Evolutionary conservation across 1,284 basidiomycete species (phyloP).

Genomic region (Sanghuangporus baumii): DNA sequence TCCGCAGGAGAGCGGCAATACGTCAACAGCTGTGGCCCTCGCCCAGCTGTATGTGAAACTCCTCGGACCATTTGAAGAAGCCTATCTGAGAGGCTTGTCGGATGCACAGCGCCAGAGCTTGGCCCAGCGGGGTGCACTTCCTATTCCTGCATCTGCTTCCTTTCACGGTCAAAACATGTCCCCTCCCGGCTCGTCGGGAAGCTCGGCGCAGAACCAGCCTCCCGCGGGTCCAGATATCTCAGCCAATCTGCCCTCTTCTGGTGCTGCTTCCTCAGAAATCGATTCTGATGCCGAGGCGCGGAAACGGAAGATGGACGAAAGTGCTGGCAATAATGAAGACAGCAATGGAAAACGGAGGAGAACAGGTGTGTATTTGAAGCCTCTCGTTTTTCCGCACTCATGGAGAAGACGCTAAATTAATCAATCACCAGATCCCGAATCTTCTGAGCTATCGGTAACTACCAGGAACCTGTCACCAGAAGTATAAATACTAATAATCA

Average conservation of each 20-base stretch:
- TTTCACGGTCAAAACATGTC: slow-evolving; percentile 13
- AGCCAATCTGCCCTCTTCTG: slow-evolving; percentile 29
- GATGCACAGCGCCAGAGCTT: slow-evolving; percentile 52
- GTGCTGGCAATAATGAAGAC: slow-evolving; percentile 39
- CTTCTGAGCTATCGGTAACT: slow-evolving; percentile 11
- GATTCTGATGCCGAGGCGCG: slow-evolving; percentile 48
- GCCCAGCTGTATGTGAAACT: slow-evolving; percentile 55
- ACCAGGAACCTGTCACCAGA: slow-evolving; percentile 6
- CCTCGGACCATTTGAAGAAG: slow-evolving; percentile 63
- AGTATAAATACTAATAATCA: slow-evolving; percentile 3
- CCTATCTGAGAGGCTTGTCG: slow-evolving; percentile 53
- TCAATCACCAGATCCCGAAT: slow-evolving; percentile 12
- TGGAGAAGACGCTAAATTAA: slow-evolving; percentile 2
- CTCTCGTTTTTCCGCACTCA: slow-evolving; percentile 8
- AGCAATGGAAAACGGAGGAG: slow-evolving; percentile 63
- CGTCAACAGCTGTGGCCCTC: slow-evolving; percentile 44
- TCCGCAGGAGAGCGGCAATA: slow-evolving; percentile 36
- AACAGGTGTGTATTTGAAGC: slow-evolving; percentile 43
- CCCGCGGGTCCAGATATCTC: slow-evolving; percentile 26
- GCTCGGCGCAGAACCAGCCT: slow-evolving; percentile 16
- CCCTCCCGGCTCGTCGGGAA: slow-evolving; percentile 9
- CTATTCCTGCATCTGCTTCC: slow-evolving; percentile 17
- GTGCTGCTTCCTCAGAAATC: slow-evolving; percentile 28
- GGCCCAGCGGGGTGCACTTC: slow-evolving; percentile 6
- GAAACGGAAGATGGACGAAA: slow-evolving; percentile 59